Evolutionary conservation across 108 stramenopile species (phyloP).

Genomic region (Aurantiochytrium sp.): DNA sequence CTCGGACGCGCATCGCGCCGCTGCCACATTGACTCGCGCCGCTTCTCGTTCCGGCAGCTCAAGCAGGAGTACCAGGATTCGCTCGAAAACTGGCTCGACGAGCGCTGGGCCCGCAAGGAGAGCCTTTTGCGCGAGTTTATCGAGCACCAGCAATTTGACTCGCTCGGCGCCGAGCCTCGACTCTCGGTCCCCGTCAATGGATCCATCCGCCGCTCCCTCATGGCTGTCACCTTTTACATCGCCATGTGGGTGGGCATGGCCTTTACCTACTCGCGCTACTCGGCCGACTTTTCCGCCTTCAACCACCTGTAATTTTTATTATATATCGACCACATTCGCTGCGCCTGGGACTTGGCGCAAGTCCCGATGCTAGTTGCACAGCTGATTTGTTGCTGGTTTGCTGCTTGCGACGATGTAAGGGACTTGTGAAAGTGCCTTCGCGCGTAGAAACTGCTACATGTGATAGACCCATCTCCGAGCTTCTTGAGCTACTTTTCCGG

Average conservation of each 20-base stretch:
- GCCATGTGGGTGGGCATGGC: conserved; percentile 19
- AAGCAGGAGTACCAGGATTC: conserved; percentile 4
- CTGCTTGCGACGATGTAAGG: too few species aligned
- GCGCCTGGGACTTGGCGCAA: too few species aligned
- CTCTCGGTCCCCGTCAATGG: neutral
- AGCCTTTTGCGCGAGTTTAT: conserved; percentile 42
- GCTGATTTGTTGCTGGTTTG: too few species aligned
- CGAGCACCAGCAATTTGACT: conserved; percentile 34
- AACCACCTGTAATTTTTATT: neutral
- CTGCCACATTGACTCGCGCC: conserved; percentile 45
- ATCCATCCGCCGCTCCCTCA: conserved; percentile 11
- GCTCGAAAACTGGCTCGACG: conserved; percentile 24
- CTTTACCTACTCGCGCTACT: neutral
- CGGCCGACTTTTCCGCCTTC: neutral
- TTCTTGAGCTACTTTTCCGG: too few species aligned
- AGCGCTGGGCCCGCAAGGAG: conserved; percentile 47
- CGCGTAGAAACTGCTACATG: too few species aligned
- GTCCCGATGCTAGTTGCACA: too few species aligned
- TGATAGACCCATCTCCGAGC: too few species aligned
- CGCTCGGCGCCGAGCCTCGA: neutral
- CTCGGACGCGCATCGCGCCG: conserved; percentile 18
- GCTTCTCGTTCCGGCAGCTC: conserved; percentile 38
- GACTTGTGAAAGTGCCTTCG: too few species aligned
- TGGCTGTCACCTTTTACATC: conserved; percentile 13
- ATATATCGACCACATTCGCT: too few species aligned